These are phyloP conservation scores for Blastobotrys americana DNA, from an alignment of 805 yeast genomes.

Conservation along the genomic window DNA sequence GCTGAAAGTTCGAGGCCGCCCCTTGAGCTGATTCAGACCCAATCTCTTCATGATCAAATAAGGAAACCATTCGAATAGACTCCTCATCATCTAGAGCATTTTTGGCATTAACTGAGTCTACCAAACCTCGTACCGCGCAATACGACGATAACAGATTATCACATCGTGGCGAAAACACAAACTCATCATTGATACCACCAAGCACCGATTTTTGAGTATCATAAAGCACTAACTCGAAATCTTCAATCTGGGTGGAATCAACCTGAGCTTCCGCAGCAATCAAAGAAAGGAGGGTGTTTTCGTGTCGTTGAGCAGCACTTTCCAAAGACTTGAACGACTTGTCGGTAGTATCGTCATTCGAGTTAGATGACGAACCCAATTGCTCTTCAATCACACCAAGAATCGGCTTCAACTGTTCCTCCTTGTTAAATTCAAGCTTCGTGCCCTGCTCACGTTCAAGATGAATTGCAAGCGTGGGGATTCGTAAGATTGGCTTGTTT, in stretches of 20 bases:
- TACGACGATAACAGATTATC: constrained; percentile 88
- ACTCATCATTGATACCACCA: constrained; percentile 88
- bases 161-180: constrained; percentile 82
- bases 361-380: constrained; percentile 24
- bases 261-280: constrained; percentile 61
- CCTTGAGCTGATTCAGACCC: constrained; percentile 95
- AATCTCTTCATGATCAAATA: constrained; percentile 94
- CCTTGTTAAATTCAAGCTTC: constrained; percentile 84
- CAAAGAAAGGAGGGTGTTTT: constrained; percentile 56
- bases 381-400: constrained; percentile 51
- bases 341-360: constrained; percentile 15
- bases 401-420: constrained; percentile 78
- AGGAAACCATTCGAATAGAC: constrained; percentile 66
- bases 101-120: constrained; percentile 39
- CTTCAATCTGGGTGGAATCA: constrained; percentile 56
- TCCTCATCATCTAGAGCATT: constrained; percentile 39
- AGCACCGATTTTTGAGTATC: constrained; percentile 78
- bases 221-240: constrained; percentile 78
- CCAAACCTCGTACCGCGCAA: constrained; percentile 65
- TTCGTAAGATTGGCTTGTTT: constrained; percentile 75
- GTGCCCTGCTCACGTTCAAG: constrained; percentile 59
- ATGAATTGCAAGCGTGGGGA: constrained; percentile 93
- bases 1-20: constrained; percentile 86
- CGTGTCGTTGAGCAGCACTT: constrained; percentile 54
- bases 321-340: constrained; percentile 11